Percentiles rank a stretch among this genome's conserved stretches.
phyloP scores from a whole-genome alignment of 768 basidiomycete genomes.

The Nidularia sp. region DNA sequence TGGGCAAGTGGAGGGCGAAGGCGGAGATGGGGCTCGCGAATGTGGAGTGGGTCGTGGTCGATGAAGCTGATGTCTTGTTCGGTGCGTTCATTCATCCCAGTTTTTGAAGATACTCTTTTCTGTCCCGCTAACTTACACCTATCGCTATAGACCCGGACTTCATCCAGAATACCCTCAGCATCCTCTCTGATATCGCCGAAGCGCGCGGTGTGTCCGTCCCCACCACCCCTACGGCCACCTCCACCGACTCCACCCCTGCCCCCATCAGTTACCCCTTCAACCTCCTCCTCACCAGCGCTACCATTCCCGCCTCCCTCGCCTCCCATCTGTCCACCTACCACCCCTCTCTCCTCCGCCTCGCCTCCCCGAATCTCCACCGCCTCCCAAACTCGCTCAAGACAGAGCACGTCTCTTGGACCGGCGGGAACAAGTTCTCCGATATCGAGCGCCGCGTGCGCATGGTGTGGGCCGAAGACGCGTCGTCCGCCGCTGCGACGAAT shows the following conservation, averaged over 20 bases:
- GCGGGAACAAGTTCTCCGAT: conserved; percentile 78
- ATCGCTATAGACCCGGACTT: conserved; percentile 73
- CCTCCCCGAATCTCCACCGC: conserved; percentile 76
- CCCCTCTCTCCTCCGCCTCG: conserved; percentile 64
- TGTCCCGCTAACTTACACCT: neutral
- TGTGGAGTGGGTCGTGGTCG: conserved; percentile 86
- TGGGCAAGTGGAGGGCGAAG: conserved; percentile 36
- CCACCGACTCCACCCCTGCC: conserved; percentile 8
- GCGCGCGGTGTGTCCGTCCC: conserved; percentile 50
- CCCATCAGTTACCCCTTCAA: conserved; percentile 69
- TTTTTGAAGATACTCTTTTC: neutral
- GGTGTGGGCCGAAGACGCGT: conserved; percentile 72
- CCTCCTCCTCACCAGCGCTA: conserved; percentile 79
- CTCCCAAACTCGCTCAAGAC: conserved; percentile 68
- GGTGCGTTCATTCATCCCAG: conserved; percentile 40
- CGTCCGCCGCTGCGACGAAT: conserved; percentile 10
- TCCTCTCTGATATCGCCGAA: conserved; percentile 67
- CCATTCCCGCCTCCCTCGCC: conserved; percentile 75
- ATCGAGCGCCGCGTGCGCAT: conserved; percentile 69
- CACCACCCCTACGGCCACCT: conserved; percentile 14
- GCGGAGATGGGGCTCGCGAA: conserved; percentile 61
- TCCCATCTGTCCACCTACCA: conserved; percentile 60
- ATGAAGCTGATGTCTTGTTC: conserved; percentile 89
- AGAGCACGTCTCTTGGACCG: conserved; percentile 72
- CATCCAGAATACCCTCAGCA: conserved; percentile 60